Percentiles rank a stretch among this genome's conserved stretches.
These are phyloP conservation scores for Aspergillus ustus DNA, from an alignment of 2,329 filamentous ascomycete genomes.

Conservation along the genomic window DNA sequence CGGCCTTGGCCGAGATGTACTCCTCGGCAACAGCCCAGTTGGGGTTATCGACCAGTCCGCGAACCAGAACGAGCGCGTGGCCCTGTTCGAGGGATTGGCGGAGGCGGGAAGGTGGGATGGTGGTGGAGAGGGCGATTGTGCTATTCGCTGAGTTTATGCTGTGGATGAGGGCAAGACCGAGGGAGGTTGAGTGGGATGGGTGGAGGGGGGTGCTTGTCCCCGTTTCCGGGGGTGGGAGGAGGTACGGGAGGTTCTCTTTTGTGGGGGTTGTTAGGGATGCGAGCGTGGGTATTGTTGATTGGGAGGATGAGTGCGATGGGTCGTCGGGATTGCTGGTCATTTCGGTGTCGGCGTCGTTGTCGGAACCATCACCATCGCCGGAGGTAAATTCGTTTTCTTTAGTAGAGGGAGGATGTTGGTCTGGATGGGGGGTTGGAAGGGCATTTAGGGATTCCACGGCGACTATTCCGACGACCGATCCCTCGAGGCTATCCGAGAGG, in stretches of 20 bases:
- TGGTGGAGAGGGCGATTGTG: constrained; percentile 55
- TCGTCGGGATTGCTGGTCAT: constrained; percentile 28
- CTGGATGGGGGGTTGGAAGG: constrained; percentile 22
- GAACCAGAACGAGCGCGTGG: constrained; percentile 52
- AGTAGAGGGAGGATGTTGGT: background rate
- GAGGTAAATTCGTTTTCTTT: background rate
- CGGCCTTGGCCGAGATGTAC: constrained; percentile 44
- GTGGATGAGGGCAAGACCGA: constrained; percentile 56
- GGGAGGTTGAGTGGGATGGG: constrained; percentile 51
- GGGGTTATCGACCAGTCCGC: constrained; percentile 51
- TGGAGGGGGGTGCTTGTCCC: constrained; percentile 51
- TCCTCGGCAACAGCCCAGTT: constrained; percentile 52
- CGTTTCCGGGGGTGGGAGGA: constrained; percentile 42
- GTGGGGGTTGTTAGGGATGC: constrained; percentile 46
- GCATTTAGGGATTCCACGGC: constrained; percentile 49
- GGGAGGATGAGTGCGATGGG: background rate
- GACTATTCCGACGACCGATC: constrained; percentile 59
- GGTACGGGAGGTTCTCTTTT: constrained; percentile 55
- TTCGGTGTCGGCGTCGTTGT: constrained; percentile 14
- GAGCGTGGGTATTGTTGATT: constrained; percentile 15
- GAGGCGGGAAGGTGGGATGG: constrained; percentile 43
- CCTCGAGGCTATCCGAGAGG: constrained; percentile 57
- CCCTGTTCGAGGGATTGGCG: constrained; percentile 39
- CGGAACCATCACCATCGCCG: background rate
- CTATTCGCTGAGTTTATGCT: constrained; percentile 44